Evolutionary conservation across 2,329 filamentous ascomycete species (phyloP), one percentile per base, ranked within the genome.

Genomic region (Fusarium newnesense): DNA sequence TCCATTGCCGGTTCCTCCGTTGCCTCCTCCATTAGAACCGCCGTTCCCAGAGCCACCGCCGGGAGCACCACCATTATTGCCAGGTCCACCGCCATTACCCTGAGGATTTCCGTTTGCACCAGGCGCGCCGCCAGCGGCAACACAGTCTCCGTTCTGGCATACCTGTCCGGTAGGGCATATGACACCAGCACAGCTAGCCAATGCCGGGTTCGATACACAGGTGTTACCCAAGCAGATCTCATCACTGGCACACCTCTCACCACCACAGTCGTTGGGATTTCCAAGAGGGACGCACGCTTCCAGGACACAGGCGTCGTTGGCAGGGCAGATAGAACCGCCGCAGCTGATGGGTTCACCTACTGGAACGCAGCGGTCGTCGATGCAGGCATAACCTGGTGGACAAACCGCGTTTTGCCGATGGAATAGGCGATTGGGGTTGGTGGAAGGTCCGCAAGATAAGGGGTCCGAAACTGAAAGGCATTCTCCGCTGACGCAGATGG

Each of bases 161-260:
- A 46, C 32, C 21, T 69, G 64, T 4, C 60, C 69, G 4, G 9
- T 7, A 19, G 37, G 28, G 10, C 70, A 69, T 3, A 49, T 7
- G 18, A 61, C 47, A 5, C 30, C 37, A 12, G n/a, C 7, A 7
- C 70, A 72, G 24, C 56, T 67, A 2, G 50, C 50, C 11, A 72
- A 30, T 2, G 16, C 39, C 1, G 64, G 32, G 4, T 43, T 64
- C 0, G 69, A 28, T 7, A 58, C 69, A 26, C 74, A 76, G 9
- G 47, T 53, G 13, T 66, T 39, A 4, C 61, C 52, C 10, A 76
- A 4, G 18, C 74, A 76, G 16, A 72, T 49, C 21, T 74, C 56
- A 12, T 49, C 49, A 9, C n/a, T 47, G 9, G 24, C 16, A 7
- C 74, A 76, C 12, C n/a, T 12, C n/a, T 58, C 37, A 3, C 54